Base-by-base conservation (phyloP, 1,284 basidiomycete genomes). In the Apiotrichum laibachii region DNA sequence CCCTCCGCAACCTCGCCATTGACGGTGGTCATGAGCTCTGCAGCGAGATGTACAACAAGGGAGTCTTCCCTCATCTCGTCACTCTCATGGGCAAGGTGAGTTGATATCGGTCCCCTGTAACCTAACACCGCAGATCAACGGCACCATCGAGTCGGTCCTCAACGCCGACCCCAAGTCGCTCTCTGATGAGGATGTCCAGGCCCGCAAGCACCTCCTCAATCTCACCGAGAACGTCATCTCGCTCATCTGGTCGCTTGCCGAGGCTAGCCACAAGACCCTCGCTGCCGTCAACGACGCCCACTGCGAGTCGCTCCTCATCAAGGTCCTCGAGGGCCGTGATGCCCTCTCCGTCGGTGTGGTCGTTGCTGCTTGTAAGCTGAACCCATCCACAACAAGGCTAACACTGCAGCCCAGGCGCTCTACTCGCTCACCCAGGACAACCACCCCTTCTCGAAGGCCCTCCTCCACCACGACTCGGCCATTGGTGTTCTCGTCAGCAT, bases 1-100 rank as follows among this genome's bases (percentile, higher is more conserved):
- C 90, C 46, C 77, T 94, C 56, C 83, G 90, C 65, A 97, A 96
- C 79, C 79, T 96, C 26, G 93, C 91, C 68, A 88, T 97, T 69
- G 92, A 96, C 72, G 92, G 90, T 22, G 92, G 92, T 45, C 89
- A 89, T 69, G 91, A 95, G 69, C 89, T 95, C 45, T 93, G 92
- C 68, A 89, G 88, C 5, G 91, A 96, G 77, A 95, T 97, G 90
- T 94, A 88, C 79, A 96, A 97, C 79, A 96, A 96, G 80, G 89
- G 89, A 65, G 86, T 96, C 55, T 81, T 95, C 56, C 82, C 85
- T 1, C 89, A 76, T 52, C 53, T 77, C 22, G 66, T 61, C 16
- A 67, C 70, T 6, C 67, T 78, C 18, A 73, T 70, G 35, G 64
- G 66, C 60, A 77, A 78, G 70, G 75, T 76, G 40, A 59, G 68